phyloP scores from a whole-genome alignment of 768 basidiomycete species.

The Pholiota microspora region DNA sequence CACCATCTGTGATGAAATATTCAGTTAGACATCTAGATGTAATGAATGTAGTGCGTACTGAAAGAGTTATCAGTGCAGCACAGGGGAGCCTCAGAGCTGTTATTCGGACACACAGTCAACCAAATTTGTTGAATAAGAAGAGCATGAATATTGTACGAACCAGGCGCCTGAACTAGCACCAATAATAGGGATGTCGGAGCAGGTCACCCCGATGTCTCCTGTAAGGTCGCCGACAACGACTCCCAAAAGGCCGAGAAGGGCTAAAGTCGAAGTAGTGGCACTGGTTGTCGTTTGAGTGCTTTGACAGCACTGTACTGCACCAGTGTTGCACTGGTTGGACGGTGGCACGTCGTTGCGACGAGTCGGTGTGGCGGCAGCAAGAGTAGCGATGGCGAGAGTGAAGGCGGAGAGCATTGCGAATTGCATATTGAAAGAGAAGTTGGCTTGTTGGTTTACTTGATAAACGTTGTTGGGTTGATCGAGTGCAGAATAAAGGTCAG shows the following conservation, averaged over 20 bases:
- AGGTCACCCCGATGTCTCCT: constrained; percentile 9
- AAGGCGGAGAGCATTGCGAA: background rate
- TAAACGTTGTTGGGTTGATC: too few species aligned
- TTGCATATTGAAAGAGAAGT: too few species aligned
- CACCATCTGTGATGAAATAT: background rate
- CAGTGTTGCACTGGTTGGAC: constrained; percentile 19
- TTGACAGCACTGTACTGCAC: constrained; percentile 20
- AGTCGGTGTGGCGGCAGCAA: background rate
- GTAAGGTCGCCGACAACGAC: constrained; percentile 5
- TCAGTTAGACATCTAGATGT: too few species aligned
- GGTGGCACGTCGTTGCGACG: background rate
- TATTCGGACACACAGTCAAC: too few species aligned
- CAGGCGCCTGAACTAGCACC: constrained; percentile 10
- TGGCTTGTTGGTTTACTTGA: too few species aligned
- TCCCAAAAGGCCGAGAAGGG: constrained; percentile 13
- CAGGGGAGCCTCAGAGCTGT: background rate
- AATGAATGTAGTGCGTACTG: background rate
- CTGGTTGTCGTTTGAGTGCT: constrained; percentile 7
- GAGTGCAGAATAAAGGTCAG: constrained; percentile 2
- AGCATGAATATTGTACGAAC: background rate
- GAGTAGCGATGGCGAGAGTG: background rate
- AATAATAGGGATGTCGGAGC: constrained; percentile 16
- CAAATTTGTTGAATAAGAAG: too few species aligned
- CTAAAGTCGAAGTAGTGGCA: background rate
- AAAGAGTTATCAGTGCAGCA: background rate